A percentile compares a stretch with the other conserved stretches of the same genome.
Evolutionary conservation across 345 rosid species (phyloP).

Genomic region (Geranium rotundifolium): DNA sequence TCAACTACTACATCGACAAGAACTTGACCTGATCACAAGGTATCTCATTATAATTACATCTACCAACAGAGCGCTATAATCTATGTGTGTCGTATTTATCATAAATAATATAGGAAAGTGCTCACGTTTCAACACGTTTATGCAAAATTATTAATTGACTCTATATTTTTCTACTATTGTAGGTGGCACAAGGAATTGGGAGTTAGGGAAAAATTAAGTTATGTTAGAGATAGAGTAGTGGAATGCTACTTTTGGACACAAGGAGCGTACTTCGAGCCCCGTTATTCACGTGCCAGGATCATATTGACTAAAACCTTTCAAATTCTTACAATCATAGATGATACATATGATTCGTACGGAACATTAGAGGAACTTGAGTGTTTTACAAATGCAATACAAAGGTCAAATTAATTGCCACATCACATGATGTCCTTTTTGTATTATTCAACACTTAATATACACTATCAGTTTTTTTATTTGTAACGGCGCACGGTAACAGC

Average conservation of each 20-base stretch:
- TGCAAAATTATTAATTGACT: too few relatives aligned
- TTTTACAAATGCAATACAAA: conserved; percentile 1
- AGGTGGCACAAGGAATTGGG: conserved; percentile 3
- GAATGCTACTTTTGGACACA: neutral
- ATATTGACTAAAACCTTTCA: neutral
- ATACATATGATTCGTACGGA: conserved; percentile 5
- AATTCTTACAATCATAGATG: neutral
- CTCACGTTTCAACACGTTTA: too few relatives aligned
- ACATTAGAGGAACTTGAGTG: conserved; percentile 3
- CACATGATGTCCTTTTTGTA: too few relatives aligned
- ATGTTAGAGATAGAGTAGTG: neutral
- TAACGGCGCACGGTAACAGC: too few relatives aligned
- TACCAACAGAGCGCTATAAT: too few relatives aligned
- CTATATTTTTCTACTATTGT: neutral
- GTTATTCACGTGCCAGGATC: neutral
- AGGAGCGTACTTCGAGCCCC: neutral
- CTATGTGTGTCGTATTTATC: too few relatives aligned
- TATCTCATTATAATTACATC: neutral
- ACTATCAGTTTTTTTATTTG: too few relatives aligned
- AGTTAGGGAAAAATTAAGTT: neutral
- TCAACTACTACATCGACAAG: conserved; percentile 1
- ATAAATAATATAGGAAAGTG: too few relatives aligned
- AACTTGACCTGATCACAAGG: conserved; percentile 2
- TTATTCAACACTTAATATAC: too few relatives aligned
- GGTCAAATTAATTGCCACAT: too few relatives aligned